These are phyloP conservation scores for Leccinum subspadiceum DNA, from an alignment of 1,284 basidiomycete species.

Conservation along the genomic window DNA sequence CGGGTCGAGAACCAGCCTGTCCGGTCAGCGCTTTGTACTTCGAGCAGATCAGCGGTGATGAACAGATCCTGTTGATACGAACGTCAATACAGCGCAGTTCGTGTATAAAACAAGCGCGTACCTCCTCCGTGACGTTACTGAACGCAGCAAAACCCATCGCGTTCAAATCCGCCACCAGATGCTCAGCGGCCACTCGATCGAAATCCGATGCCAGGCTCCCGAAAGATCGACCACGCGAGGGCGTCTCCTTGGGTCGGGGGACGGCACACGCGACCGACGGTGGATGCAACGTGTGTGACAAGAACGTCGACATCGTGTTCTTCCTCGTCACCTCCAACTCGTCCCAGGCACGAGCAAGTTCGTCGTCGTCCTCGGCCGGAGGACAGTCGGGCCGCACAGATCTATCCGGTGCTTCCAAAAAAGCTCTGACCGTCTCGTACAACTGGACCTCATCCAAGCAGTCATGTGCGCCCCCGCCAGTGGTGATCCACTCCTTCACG, in stretches of 20 bases:
- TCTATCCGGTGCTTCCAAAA: constrained; percentile 55
- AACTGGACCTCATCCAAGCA: constrained; percentile 68
- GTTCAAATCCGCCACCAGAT: constrained; percentile 71
- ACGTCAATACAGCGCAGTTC: constrained; percentile 6
- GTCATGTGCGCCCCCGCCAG: constrained; percentile 73
- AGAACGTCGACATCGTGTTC: constrained; percentile 47
- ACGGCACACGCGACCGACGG: constrained; percentile 32
- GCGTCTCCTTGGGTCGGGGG: constrained; percentile 28
- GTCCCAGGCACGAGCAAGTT: constrained; percentile 47
- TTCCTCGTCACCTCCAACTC: constrained; percentile 45
- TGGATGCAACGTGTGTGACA: constrained; percentile 61
- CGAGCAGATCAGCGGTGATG: constrained; percentile 69
- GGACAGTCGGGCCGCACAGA: constrained; percentile 39
- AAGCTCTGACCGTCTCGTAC: constrained; percentile 52
- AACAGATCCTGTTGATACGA: constrained; percentile 59
- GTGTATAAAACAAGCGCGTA: constrained; percentile 27
- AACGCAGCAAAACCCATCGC: constrained; percentile 71
- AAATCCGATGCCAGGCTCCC: constrained; percentile 62
- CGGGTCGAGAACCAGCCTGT: constrained; percentile 71
- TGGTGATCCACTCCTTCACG: constrained; percentile 66
- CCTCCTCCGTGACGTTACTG: constrained; percentile 73
- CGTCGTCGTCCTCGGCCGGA: constrained; percentile 36
- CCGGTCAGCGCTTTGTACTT: constrained; percentile 73
- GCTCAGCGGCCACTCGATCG: constrained; percentile 63
- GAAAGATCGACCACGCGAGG: constrained; percentile 39